Evolutionary conservation across 208 protist species (phyloP).

Genomic region (Lotmaria passim): DNA sequence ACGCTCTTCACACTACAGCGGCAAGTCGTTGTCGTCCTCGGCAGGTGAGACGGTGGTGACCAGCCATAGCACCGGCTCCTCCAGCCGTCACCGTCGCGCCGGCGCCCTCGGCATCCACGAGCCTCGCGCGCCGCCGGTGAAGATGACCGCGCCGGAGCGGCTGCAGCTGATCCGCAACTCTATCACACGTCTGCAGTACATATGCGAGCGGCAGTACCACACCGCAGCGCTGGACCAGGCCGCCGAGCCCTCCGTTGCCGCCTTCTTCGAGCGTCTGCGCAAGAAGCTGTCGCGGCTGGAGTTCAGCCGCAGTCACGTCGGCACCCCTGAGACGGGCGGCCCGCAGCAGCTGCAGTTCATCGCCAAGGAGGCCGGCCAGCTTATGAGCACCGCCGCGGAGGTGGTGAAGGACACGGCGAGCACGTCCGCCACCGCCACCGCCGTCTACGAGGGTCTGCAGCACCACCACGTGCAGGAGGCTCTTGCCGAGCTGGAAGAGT

Average conservation of each 20-base stretch:
- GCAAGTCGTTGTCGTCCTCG: slow-evolving; percentile 60
- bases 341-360: slow-evolving; percentile 67
- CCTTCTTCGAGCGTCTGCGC: slow-evolving; percentile 63
- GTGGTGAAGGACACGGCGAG: slow-evolving; percentile 24
- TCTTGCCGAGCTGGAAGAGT: slow-evolving; percentile 62
- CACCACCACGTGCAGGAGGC: slow-evolving; percentile 72
- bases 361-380: slow-evolving; percentile 39
- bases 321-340: slow-evolving; percentile 45
- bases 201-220: slow-evolving; percentile 79
- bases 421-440: slow-evolving; percentile 35
- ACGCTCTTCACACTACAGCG: slow-evolving; percentile 61
- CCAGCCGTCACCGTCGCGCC: slow-evolving; percentile 51
- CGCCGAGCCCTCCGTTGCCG: slow-evolving; percentile 46
- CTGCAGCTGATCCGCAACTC: slow-evolving; percentile 79
- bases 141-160: slow-evolving; percentile 73
- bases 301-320: slow-evolving; percentile 62
- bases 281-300: slow-evolving; percentile 54
- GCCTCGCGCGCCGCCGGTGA: slow-evolving; percentile 52
- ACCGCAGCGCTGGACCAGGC: slow-evolving; percentile 66
- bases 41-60: slow-evolving; percentile 55
- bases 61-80: slow-evolving; percentile 52
- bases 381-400: slow-evolving; percentile 33
- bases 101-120: slow-evolving; percentile 33
- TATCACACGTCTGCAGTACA: slow-evolving; percentile 74
- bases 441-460: slow-evolving; percentile 75